phyloP scores from a whole-genome alignment of 2,329 filamentous ascomycete species.

The Uncinocarpus reesii region DNA sequence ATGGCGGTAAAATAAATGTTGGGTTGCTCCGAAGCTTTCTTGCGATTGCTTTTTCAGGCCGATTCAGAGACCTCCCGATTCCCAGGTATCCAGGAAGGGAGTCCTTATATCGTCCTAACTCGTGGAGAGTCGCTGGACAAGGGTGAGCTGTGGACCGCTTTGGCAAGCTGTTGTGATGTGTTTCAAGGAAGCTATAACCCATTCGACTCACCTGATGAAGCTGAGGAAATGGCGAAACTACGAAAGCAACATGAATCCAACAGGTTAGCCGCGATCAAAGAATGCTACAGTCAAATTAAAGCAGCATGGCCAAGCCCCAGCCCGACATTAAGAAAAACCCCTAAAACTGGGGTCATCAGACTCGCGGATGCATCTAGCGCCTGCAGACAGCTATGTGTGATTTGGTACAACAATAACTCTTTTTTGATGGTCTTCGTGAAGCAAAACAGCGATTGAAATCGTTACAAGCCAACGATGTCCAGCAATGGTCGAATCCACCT shows the following conservation, averaged over 20 bases:
- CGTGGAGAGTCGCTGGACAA: not conserved
- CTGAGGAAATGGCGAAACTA: not conserved
- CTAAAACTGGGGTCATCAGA: not conserved
- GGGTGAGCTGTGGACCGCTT: not conserved
- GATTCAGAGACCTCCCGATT: constrained; percentile 11
- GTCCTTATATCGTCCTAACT: not conserved
- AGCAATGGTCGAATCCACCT: not conserved
- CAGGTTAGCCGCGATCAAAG: not conserved
- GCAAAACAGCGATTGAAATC: not conserved
- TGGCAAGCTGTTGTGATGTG: not conserved
- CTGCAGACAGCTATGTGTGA: not conserved
- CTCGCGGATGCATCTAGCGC: not conserved
- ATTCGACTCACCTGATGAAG: not conserved
- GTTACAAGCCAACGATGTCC: not conserved
- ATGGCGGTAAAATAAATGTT: constrained; percentile 11
- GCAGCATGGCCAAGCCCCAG: not conserved
- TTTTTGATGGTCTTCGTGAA: not conserved
- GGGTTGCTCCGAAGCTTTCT: constrained; percentile 11
- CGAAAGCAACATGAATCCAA: not conserved
- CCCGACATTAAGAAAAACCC: not conserved
- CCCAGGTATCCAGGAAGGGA: constrained; percentile 1
- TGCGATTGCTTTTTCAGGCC: constrained; percentile 13
- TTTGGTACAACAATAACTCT: constrained; percentile 7
- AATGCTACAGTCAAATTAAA: not conserved
- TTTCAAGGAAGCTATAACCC: not conserved